Evolutionary conservation across 129 eudicot genomes (phyloP).

Genomic region (Saussurea involucrata): DNA sequence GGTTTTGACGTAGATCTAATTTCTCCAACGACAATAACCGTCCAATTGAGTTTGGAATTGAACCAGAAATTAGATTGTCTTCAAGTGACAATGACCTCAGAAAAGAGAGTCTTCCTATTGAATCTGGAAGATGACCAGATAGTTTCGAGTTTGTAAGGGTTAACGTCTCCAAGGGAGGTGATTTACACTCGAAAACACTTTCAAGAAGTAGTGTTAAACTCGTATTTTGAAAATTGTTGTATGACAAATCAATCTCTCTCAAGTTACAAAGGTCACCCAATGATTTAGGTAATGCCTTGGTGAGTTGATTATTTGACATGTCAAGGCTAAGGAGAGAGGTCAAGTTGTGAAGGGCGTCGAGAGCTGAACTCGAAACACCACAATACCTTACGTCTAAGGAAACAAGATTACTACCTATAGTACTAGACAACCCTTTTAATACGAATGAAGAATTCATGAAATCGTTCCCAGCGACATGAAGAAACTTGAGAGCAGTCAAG

Average conservation of each 20-base stretch:
- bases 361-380: constrained; percentile 9
- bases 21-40: constrained; percentile 12
- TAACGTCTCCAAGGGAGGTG: constrained; percentile 10
- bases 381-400: background rate
- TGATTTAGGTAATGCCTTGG: background rate
- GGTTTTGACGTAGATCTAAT: constrained; percentile 5
- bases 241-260: constrained; percentile 7
- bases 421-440: constrained; percentile 11
- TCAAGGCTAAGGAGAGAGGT: background rate
- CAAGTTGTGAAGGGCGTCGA: background rate
- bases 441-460: background rate
- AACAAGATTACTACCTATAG: background rate
- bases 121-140: constrained; percentile 11
- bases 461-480: background rate
- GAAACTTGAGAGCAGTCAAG: background rate
- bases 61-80: background rate
- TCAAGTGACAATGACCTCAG: background rate
- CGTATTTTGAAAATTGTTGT: background rate
- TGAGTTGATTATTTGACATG: background rate
- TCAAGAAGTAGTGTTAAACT: background rate
- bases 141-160: background rate
- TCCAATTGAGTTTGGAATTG: constrained; percentile 21
- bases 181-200: constrained; percentile 11
- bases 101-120: background rate
- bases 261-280: constrained; percentile 1